These are phyloP conservation scores for Neurospora sp. DNA, from an alignment of 495 filamentous ascomycete genomes.

Conservation along the genomic window DNA sequence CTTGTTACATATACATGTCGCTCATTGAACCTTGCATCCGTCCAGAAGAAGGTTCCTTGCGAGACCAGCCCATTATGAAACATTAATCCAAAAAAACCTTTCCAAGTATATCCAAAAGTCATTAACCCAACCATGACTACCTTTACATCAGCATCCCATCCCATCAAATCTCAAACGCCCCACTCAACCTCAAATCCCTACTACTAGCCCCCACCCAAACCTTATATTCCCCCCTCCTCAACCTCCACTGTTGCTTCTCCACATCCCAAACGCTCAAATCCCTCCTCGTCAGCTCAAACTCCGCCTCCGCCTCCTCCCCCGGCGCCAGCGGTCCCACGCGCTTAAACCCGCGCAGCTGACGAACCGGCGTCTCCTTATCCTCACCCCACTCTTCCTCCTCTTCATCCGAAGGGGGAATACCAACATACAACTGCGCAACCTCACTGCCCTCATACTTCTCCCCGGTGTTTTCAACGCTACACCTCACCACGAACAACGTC, in stretches of 20 bases:
- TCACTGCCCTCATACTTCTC: slow-evolving; percentile 40
- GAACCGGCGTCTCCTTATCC: slow-evolving; percentile 26
- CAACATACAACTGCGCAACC: slow-evolving; percentile 49
- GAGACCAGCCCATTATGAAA: neutral
- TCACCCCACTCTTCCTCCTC: neutral
- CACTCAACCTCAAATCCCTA: slow-evolving; percentile 31
- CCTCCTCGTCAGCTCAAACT: slow-evolving; percentile 41
- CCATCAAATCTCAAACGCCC: neutral
- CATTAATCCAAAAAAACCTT: neutral
- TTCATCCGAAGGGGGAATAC: slow-evolving; percentile 25
- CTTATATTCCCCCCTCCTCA: slow-evolving; percentile 39
- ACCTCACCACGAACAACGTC: slow-evolving; percentile 42
- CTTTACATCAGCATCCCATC: neutral
- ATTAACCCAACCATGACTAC: neutral
- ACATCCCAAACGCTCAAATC: slow-evolving; percentile 75
- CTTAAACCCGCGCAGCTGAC: slow-evolving; percentile 48
- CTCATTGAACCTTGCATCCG: neutral
- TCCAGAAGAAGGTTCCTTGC: neutral
- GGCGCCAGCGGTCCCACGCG: slow-evolving; percentile 33
- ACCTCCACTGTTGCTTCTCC: slow-evolving; percentile 70
- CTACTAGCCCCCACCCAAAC: slow-evolving; percentile 40
- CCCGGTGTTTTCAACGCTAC: slow-evolving; percentile 61
- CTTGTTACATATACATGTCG: neutral
- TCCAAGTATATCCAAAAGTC: neutral
- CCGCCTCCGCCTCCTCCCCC: slow-evolving; percentile 30